Evolutionary conservation across 2,329 filamentous ascomycete genomes (phyloP).

Genomic region (Sclerotiophoma versabilis): DNA sequence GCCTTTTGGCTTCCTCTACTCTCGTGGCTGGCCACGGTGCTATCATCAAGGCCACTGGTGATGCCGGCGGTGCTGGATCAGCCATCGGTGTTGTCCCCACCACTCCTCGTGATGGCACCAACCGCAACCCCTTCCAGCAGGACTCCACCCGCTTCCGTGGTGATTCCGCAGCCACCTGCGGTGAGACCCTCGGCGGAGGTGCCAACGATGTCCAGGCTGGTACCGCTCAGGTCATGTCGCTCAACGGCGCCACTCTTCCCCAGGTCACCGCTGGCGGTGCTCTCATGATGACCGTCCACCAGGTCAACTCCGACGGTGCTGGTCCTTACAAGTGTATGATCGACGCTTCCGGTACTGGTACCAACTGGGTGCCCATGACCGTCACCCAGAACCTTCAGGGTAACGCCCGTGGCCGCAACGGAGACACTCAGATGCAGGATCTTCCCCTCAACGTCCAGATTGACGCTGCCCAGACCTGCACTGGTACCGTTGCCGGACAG

Average conservation of each 20-base stretch:
- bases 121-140: conserved; percentile 67
- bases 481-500: conserved; percentile 66
- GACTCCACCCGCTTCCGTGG: conserved; percentile 69
- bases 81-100: conserved; percentile 61
- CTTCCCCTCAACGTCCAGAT: conserved; percentile 66
- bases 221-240: conserved; percentile 64
- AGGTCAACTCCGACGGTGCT: conserved; percentile 72
- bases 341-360: conserved; percentile 65
- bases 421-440: conserved; percentile 37
- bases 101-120: conserved; percentile 69
- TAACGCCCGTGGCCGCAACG: conserved; percentile 56
- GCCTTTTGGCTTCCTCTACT: conserved; percentile 61
- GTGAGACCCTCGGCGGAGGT: conserved; percentile 65
- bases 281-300: conserved; percentile 69
- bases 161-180: conserved; percentile 59
- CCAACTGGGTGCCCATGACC: conserved; percentile 60
- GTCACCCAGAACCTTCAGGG: conserved; percentile 64
- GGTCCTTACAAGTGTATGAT: conserved; percentile 72
- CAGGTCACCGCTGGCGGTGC: conserved; percentile 66
- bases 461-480: conserved; percentile 63
- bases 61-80: conserved; percentile 61
- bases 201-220: conserved; percentile 65
- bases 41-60: conserved; percentile 65
- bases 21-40: conserved; percentile 68
- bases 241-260: conserved; percentile 64